phyloP scores from a whole-genome alignment of 495 filamentous ascomycete species.

The Delitschia confertaspora region DNA sequence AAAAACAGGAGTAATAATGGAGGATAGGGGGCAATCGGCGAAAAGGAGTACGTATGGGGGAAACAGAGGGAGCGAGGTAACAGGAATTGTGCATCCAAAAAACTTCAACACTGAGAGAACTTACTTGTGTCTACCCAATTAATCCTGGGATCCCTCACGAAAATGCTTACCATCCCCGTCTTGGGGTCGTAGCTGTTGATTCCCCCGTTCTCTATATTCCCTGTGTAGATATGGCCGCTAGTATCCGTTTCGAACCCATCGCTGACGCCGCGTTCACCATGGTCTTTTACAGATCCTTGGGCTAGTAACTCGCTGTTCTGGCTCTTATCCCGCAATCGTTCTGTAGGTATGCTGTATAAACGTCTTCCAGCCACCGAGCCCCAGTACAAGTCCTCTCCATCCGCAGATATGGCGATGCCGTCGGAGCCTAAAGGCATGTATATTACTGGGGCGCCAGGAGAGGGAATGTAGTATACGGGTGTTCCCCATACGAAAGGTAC shows the following conservation, averaged over 20 bases:
- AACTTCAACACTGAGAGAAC: neutral
- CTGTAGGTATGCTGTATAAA: slow-evolving; percentile 36
- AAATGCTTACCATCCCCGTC: slow-evolving; percentile 34
- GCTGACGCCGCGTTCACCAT: slow-evolving; percentile 28
- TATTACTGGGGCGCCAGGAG: slow-evolving; percentile 23
- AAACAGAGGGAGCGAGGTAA: too few species aligned
- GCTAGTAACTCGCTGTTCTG: slow-evolving; percentile 27
- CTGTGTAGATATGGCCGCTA: slow-evolving; percentile 35
- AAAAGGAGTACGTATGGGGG: too few species aligned
- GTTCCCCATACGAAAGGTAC: slow-evolving; percentile 40
- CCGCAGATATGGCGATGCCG: slow-evolving; percentile 36
- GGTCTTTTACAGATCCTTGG: slow-evolving; percentile 23
- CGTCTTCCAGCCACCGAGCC: slow-evolving; percentile 28
- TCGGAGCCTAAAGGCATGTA: slow-evolving; percentile 34
- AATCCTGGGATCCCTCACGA: slow-evolving; percentile 36
- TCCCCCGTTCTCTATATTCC: slow-evolving; percentile 38
- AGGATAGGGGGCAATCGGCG: too few species aligned
- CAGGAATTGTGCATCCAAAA: too few species aligned
- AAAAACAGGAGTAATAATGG: too few species aligned
- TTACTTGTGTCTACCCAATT: slow-evolving; percentile 34
- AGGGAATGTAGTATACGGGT: slow-evolving; percentile 30
- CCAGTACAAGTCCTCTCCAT: slow-evolving; percentile 35
- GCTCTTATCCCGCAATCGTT: slow-evolving; percentile 23
- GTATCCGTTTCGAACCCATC: slow-evolving; percentile 36
- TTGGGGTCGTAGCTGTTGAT: slow-evolving; percentile 37